Conservation (phyloP, 306 rosid species). For the Acacia acuminata region DNA sequence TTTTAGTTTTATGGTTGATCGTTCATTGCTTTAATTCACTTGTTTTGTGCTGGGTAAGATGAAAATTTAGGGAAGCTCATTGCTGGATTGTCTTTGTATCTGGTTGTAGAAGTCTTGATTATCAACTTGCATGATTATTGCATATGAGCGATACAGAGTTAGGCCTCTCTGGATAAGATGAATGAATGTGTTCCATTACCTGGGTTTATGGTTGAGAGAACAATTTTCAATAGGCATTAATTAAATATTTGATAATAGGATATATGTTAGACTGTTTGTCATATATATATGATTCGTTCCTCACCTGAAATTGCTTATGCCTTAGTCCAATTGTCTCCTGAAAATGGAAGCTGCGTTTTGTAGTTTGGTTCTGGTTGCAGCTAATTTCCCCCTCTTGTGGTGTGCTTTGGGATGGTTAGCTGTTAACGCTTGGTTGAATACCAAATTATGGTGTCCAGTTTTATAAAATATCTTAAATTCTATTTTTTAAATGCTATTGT, state of each 20-base stretch:
- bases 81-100: not conserved
- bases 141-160: slow-evolving; percentile 19
- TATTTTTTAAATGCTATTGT: not conserved
- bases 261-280: slow-evolving; percentile 18
- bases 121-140: slow-evolving; percentile 27
- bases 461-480: not conserved
- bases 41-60: slow-evolving; percentile 33
- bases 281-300: not conserved
- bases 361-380: not conserved
- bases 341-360: slow-evolving; percentile 3
- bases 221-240: slow-evolving; percentile 12
- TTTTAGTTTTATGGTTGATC: slow-evolving; percentile 22
- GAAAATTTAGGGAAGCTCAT: slow-evolving; percentile 29
- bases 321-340: not conserved
- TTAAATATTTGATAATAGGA: slow-evolving; percentile 2
- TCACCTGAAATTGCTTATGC: not conserved
- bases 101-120: slow-evolving; percentile 6
- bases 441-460: slow-evolving; percentile 1
- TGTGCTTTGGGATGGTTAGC: slow-evolving; percentile 16
- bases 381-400: not conserved
- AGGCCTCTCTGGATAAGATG: slow-evolving; percentile 14
- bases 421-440: not conserved
- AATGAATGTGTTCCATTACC: not conserved
- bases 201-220: slow-evolving; percentile 34
- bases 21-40: slow-evolving; percentile 26